Evolutionary conservation across 805 yeast genomes (phyloP), one percentile per base, ranked within the genome.

Genomic region (Ogataea haglerorum): DNA sequence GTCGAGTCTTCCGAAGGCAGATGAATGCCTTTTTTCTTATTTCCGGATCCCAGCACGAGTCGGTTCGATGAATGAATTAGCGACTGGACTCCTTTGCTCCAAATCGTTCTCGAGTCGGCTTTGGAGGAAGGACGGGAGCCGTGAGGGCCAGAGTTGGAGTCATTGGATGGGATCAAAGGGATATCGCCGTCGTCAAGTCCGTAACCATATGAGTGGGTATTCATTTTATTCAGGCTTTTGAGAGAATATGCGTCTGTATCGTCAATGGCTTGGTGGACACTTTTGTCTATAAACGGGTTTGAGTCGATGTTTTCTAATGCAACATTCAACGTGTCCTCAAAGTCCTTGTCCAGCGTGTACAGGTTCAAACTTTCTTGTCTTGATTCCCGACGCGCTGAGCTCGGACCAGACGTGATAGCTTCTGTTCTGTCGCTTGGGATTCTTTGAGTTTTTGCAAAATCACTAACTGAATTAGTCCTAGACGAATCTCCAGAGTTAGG

Each of bases 301-400:
- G 55, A 66, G 52, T 63, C 69, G 49, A 68, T 69, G 58, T 63
- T 78, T 52, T 77, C 77, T 48, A 83, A 64, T 1, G 88, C 91
- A 34, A 77, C 77, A 52, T 80, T 85, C 43, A 81, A 65, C 9
- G 84, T 78, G 47, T 69, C 71, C 55, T 82, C 88, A 54, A 83
- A 76, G 49, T 70, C 71, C 48, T 76, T 73, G 50, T 82, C 88
- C 52, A 81, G 70, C 28, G 52, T 51, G 10, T 78, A 67, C 33
- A 74, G 73, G 22, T 53, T 62, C 28, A 60, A 45, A 43, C 61
- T 61, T 30, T 52, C 62, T 15, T 56, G 56, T 23, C 48, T 34
- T 17, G 52, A 51, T 27, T 36, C 47, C 5, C 26, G 32, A 4
- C 25, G 21, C 5, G 29, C 34, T 19, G 42, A 38, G 18, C 30